phyloP scores from a whole-genome alignment of 108 stramenopile species.

The Schizochytrium sp. region DNA sequence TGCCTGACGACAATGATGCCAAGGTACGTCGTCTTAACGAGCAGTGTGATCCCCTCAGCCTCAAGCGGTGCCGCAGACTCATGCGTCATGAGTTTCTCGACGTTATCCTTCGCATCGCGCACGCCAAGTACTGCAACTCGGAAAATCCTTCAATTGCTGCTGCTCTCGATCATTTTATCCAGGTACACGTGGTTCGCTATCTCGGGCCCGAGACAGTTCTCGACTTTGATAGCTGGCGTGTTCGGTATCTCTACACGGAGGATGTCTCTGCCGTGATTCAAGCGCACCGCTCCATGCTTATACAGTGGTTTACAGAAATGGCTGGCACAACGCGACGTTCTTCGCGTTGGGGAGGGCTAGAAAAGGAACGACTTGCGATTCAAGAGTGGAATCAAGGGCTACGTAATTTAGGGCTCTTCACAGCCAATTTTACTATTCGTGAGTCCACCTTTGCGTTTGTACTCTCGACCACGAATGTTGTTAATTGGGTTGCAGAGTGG shows the following conservation, averaged over 20 bases:
- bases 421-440: conserved; percentile 24
- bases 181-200: background rate
- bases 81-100: conserved; percentile 40
- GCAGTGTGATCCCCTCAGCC: conserved; percentile 2
- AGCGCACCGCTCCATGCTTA: conserved; percentile 15
- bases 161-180: background rate
- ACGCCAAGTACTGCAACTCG: conserved; percentile 15
- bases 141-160: background rate
- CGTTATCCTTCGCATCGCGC: conserved; percentile 26
- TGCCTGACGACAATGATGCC: background rate
- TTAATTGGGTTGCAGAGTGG: conserved; percentile 35
- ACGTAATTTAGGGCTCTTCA: background rate
- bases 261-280: conserved; percentile 24
- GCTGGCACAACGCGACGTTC: conserved; percentile 21
- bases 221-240: conserved; percentile 34
- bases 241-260: conserved; percentile 24
- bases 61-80: conserved; percentile 33
- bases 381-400: conserved; percentile 31
- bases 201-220: conserved; percentile 24
- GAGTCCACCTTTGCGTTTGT: conserved; percentile 33
- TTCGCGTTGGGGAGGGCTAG: background rate
- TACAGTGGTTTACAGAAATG: background rate
- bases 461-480: conserved; percentile 26
- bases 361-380: conserved; percentile 23
- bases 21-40: background rate